Evolutionary conservation across 352 stramenopile species (phyloP).

Genomic region (Globisporangium barbulae): DNA sequence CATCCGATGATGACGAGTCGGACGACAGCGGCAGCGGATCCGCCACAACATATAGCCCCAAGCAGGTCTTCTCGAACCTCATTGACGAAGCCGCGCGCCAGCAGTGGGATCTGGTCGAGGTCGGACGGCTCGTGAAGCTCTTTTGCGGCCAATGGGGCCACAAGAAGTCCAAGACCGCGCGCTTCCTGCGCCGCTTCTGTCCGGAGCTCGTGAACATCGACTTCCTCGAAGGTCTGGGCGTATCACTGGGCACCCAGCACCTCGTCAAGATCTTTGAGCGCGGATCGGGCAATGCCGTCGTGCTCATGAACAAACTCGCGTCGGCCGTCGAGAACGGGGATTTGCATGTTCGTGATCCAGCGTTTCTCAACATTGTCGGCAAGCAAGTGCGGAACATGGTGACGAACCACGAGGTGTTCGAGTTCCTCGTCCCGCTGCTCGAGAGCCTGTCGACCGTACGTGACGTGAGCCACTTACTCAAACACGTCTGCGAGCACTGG

Average conservation of each 20-base stretch:
- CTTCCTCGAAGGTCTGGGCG: slow-evolving; percentile 77
- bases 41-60: slow-evolving; percentile 18
- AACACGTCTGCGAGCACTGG: slow-evolving; percentile 61
- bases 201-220: slow-evolving; percentile 83
- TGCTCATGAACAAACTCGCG: slow-evolving; percentile 76
- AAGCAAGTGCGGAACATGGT: slow-evolving; percentile 26
- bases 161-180: slow-evolving; percentile 51
- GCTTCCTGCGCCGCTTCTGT: slow-evolving; percentile 57
- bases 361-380: slow-evolving; percentile 28
- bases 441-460: slow-evolving; percentile 73
- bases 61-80: slow-evolving; percentile 60
- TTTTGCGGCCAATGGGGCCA: slow-evolving; percentile 62
- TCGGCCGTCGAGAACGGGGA: slow-evolving; percentile 70
- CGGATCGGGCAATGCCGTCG: slow-evolving; percentile 48
- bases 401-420: slow-evolving; percentile 60
- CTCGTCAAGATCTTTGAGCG: slow-evolving; percentile 69
- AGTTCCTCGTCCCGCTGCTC: slow-evolving; percentile 62
- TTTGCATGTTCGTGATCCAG: slow-evolving; percentile 49
- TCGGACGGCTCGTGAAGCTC: slow-evolving; percentile 75
- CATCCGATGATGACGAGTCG: slow-evolving; percentile 16
- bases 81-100: slow-evolving; percentile 78
- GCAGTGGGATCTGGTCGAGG: slow-evolving; percentile 72
- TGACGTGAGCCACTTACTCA: slow-evolving; percentile 62
- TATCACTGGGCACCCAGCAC: slow-evolving; percentile 47
- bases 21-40: background rate